Evolutionary conservation across 2,329 filamentous ascomycete species (phyloP), one percentile per base, ranked within the genome.

Genomic region (Lecanoromycetidae sp.): DNA sequence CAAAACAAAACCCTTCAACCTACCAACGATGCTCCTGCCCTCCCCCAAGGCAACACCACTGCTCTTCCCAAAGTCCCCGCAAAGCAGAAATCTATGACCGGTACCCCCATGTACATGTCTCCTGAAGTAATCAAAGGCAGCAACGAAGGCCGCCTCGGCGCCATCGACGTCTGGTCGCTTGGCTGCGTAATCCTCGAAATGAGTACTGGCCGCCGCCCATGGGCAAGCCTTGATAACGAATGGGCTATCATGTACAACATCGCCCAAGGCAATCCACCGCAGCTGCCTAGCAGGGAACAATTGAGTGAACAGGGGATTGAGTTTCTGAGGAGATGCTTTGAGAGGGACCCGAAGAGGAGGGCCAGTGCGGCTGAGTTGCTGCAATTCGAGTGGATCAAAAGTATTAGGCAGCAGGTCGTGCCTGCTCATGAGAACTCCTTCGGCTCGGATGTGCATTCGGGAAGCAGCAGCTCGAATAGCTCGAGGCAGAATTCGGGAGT

Each of bases 211-310:
- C 79, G 87, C 52, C 80, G 90, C 13, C 91, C 91, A 1, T 98
- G 91, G 91, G 87, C 87, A 22, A 87, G 82, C 54, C 79, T 96
- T 38, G 91, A 98, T 69, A 98, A 98, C 61, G 91, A 98, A 65
- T 98, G 88, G 87, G 91, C 91, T 34, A 96, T 98, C 68, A 98
- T 98, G 91, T 98, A 95, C 74, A 96, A 96, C 70, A 98, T 98
- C 60, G 91, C 91, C 1, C 90, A 94, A 62, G 91, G 91, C 54
- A 94, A 95, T 58, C 84, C 87, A 40, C 91, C 91, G 5, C 82
- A 87, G 61, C 72, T 95, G 47, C 91, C 91, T 1, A 74, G 77
- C 1, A 63, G 71, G 1, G 90, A 96, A 44, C 90, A 96, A 65
- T 76, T 98, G 54, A 91, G 84, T 59, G 76, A 81, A 0, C 67